These are phyloP conservation scores for Alternaria viburni DNA, from an alignment of 2,329 filamentous ascomycete genomes.

Conservation along the genomic window DNA sequence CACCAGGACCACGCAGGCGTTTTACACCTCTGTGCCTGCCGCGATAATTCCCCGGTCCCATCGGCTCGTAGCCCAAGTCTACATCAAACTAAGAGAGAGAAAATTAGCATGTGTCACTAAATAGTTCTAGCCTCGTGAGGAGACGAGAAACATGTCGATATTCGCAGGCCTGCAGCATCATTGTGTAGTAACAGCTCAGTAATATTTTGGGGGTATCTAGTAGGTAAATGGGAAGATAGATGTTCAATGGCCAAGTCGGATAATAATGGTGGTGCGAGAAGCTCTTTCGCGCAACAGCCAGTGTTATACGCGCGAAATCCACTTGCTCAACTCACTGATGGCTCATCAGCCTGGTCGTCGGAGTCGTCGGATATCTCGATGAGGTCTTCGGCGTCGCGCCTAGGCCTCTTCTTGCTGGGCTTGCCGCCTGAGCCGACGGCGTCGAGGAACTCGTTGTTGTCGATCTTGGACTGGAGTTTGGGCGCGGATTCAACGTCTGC, in stretches of 20 bases:
- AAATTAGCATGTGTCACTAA: neutral
- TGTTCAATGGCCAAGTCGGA: neutral
- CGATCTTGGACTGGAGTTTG: constrained; percentile 61
- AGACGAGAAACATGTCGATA: neutral
- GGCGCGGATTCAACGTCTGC: constrained; percentile 51
- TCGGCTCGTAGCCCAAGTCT: neutral
- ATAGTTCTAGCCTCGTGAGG: neutral
- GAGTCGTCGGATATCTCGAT: constrained; percentile 44
- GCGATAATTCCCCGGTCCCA: neutral
- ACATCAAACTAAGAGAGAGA: neutral
- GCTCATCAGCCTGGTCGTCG: constrained; percentile 24
- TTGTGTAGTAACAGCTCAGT: neutral
- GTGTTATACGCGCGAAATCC: constrained; percentile 3
- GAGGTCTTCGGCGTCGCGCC: constrained; percentile 29
- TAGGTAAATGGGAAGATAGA: neutral
- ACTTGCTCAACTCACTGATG: constrained; percentile 9
- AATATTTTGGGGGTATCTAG: constrained; percentile 11
- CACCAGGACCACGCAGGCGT: neutral
- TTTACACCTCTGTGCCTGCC: neutral
- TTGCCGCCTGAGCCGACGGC: constrained; percentile 62
- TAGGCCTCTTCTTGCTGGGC: constrained; percentile 49
- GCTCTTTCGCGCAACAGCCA: neutral
- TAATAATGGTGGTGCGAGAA: neutral
- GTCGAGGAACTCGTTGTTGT: constrained; percentile 67
- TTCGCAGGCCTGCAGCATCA: neutral